A percentile compares a stretch with the other conserved stretches of the same genome.
Evolutionary conservation across 2,329 filamentous ascomycete species (phyloP).

Genomic region (Microascus cirrosus): DNA sequence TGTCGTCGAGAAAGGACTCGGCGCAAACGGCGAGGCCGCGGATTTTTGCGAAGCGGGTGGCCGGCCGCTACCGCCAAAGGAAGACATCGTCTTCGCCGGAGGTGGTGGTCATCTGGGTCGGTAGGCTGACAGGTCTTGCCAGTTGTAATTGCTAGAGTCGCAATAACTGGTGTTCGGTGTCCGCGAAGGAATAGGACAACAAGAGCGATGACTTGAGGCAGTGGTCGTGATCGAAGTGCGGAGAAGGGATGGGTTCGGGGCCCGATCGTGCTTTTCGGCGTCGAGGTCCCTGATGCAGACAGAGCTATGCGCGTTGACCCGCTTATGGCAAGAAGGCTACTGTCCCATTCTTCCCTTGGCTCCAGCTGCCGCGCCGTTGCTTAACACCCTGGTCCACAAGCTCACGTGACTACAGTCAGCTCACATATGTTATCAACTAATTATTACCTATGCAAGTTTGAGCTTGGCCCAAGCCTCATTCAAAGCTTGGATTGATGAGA

Average conservation of each 20-base stretch:
- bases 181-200: background rate
- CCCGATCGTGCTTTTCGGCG: background rate
- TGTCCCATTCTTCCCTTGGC: background rate
- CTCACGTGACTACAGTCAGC: background rate
- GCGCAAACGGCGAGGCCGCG: conserved; percentile 1
- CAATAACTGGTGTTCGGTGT: background rate
- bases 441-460: background rate
- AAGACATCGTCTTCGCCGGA: conserved; percentile 2
- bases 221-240: background rate
- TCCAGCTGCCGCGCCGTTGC: too few species aligned
- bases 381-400: too few species aligned
- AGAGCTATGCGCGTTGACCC: background rate
- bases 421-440: background rate
- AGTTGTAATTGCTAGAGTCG: too few species aligned
- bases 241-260: background rate
- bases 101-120: conserved; percentile 4
- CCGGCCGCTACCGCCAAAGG: conserved; percentile 7
- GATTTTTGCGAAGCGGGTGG: conserved; percentile 1
- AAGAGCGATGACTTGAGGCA: background rate
- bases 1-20: conserved; percentile 6
- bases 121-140: background rate
- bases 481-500: background rate
- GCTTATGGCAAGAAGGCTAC: background rate
- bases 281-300: background rate
- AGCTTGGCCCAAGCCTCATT: background rate